Conservation (phyloP, 192 early-diverging fungal genomes). For the Chytriomyces sp. region DNA sequence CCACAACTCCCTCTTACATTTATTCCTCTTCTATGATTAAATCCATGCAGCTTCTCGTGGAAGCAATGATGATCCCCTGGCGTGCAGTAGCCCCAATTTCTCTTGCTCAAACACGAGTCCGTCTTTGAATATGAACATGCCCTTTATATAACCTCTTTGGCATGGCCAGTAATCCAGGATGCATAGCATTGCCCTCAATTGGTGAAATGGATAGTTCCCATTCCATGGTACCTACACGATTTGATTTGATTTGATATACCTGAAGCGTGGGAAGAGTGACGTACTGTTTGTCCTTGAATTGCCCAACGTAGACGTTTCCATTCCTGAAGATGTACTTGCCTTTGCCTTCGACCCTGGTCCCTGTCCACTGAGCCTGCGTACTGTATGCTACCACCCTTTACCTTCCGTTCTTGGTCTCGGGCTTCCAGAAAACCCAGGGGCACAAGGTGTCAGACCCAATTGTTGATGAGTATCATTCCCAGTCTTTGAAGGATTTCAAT, state of each 20-base stretch:
- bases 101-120: conserved; percentile 48
- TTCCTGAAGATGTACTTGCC: conserved; percentile 58
- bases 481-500: too few species aligned
- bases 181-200: conserved; percentile 57
- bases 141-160: conserved; percentile 48
- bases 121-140: conserved; percentile 54
- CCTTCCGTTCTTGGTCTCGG: too few species aligned
- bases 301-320: conserved; percentile 57
- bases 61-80: conserved; percentile 53
- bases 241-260: background rate
- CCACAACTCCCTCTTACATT: too few species aligned
- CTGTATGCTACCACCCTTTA: too few species aligned
- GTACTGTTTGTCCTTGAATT: conserved; percentile 60
- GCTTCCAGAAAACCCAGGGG: too few species aligned
- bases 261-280: too few species aligned
- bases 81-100: conserved; percentile 61
- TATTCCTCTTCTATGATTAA: conserved; percentile 36
- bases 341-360: conserved; percentile 58
- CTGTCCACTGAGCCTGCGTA: too few species aligned
- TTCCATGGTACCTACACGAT: conserved; percentile 52
- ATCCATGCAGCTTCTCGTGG: conserved; percentile 51
- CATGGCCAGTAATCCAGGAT: conserved; percentile 46
- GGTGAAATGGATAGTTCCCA: conserved; percentile 56
- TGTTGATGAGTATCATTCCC: too few species aligned
- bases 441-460: too few species aligned